phyloP scores from a whole-genome alignment of 2,329 filamentous ascomycete genomes.

The Metarhizium humberi region DNA sequence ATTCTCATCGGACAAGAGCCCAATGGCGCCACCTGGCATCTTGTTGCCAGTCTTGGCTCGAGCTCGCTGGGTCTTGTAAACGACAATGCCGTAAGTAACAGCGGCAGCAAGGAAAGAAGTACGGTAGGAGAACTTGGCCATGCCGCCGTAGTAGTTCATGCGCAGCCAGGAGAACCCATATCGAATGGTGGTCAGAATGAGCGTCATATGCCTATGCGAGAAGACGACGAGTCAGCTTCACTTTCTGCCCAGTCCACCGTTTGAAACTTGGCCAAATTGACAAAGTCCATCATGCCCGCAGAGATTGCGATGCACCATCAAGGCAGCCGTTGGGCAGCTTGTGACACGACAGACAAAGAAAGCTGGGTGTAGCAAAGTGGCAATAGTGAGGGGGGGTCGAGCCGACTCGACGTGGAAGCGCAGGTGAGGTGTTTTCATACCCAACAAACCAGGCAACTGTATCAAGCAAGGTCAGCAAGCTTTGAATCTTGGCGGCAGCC shows the following conservation, averaged over 20 bases:
- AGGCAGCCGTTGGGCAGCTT: background rate
- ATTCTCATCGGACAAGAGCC: conserved; percentile 81
- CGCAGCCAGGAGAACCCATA: conserved; percentile 81
- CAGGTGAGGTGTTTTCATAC: conserved; percentile 43
- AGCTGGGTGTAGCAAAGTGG: background rate
- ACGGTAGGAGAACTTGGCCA: conserved; percentile 80
- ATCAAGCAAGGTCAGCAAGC: conserved; percentile 24
- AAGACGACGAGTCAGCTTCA: conserved; percentile 9
- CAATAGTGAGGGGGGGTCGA: background rate
- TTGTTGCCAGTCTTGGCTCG: conserved; percentile 65
- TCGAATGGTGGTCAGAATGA: conserved; percentile 73
- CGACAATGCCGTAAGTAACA: conserved; percentile 92
- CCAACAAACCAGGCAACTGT: conserved; percentile 71
- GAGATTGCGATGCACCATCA: background rate
- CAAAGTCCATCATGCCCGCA: background rate
- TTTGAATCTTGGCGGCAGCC: background rate
- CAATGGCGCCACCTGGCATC: conserved; percentile 49
- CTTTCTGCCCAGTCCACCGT: background rate
- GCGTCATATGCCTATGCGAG: conserved; percentile 63
- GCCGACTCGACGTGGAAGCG: conserved; percentile 1
- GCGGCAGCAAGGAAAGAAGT: conserved; percentile 83
- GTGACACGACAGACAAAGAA: background rate
- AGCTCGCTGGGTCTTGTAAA: conserved; percentile 93
- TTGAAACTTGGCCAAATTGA: background rate
- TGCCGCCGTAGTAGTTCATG: conserved; percentile 74